Conservation (phyloP, 129 eudicot genomes). For the Chrysanthemum seticuspe region DNA sequence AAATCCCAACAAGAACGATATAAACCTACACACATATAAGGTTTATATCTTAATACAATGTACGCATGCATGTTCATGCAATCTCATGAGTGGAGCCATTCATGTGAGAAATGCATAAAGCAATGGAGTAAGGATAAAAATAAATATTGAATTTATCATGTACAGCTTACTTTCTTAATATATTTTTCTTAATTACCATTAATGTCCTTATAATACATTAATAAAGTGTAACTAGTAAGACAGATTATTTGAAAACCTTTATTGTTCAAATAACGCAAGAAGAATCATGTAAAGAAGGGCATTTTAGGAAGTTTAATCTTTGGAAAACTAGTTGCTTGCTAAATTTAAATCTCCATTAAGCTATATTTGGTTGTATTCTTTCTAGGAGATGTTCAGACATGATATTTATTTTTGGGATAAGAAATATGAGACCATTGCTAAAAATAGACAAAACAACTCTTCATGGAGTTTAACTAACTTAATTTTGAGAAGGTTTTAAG, state of each 20-base stretch:
- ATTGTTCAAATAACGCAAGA: constrained; percentile 51
- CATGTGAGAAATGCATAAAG: constrained; percentile 6
- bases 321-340: constrained; percentile 23
- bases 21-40: constrained; percentile 28
- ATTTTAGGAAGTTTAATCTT: constrained; percentile 26
- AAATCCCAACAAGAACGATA: too few species aligned
- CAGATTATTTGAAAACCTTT: constrained; percentile 36
- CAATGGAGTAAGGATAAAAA: constrained; percentile 21
- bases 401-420: not conserved
- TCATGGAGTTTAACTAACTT: too few species aligned
- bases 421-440: not conserved
- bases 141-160: constrained; percentile 22
- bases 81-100: not conserved
- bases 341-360: constrained; percentile 13
- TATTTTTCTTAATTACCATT: constrained; percentile 25
- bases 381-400: not conserved
- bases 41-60: constrained; percentile 26
- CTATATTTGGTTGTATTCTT: not conserved
- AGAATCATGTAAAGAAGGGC: constrained; percentile 59
- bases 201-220: constrained; percentile 40
- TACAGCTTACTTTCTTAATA: constrained; percentile 16
- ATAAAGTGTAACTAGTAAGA: constrained; percentile 47
- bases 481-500: too few species aligned
- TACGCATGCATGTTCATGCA: constrained; percentile 36
- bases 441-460: not conserved